Evolutionary conservation across 805 yeast species (phyloP), one percentile per base, ranked within the genome.

Genomic region (Wickerhamiella hasegawae): DNA sequence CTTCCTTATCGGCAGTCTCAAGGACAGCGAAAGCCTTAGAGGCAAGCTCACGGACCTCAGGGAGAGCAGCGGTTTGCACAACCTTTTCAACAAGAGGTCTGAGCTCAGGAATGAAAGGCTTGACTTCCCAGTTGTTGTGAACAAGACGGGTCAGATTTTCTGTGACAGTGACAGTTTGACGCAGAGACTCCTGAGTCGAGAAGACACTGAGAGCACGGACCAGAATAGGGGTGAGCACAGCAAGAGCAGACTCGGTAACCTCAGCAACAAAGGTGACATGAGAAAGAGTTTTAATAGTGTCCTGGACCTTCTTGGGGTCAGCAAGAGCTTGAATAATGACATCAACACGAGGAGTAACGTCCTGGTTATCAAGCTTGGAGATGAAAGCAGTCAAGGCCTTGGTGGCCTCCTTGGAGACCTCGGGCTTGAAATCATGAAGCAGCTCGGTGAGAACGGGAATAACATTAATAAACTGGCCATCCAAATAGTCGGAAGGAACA

Each of bases 261-360:
- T 90, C 98, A 32, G 98, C 94, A 33, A 87, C 97, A 57, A 87
- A 87, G 0, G 98, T 90, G 36, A 87, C 96, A 28, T 92, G 79
- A 2, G 94, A 78, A 43, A 87, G 68, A 30, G 87, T 72, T 59
- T 78, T 81, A 57, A 87, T 81, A 59, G 94, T 84, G 40, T 71
- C 76, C 38, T 94, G 81, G 33, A 87, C 93, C 53, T 80, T 79
- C 44, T 67, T 66, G 37, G 97, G 97, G 53, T 87, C 80, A 32
- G 92, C 84, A 57, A 90, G 68, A 34, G 97, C 87, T 44, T 78
- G 80, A 27, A 82, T 79, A 54, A 87, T 83, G 36, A 76, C 56
- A 44, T 83, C 85, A 52, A 72, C 76, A 55, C 94, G 79, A 46
- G 90, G 84, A 35, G 75, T 71, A 50, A 87, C 70, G 63, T 87